Base-by-base conservation (phyloP, 2,329 filamentous ascomycete species). In the Pseudopithomyces chartarum region DNA sequence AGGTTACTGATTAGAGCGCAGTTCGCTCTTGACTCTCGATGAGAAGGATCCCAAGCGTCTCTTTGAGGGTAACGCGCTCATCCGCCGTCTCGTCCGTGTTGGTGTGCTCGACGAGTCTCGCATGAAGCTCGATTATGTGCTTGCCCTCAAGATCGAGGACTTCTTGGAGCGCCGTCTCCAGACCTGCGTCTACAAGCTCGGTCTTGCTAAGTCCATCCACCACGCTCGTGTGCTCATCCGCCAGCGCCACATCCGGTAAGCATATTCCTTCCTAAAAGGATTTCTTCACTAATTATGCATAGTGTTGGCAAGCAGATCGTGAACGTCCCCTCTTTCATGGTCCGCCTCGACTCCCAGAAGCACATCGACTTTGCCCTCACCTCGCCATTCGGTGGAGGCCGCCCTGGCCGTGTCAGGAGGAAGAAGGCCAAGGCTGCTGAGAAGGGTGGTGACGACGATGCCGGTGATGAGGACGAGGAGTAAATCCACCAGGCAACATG, bases 121-220 rank as follows among this genome's bases (percentile, higher is more conserved):
- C 88, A 99, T 99, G 95, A 99, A 97, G 91, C 95, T 99, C 87
- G 95, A 99, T 97, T 97, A 99, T 90, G 95, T 99, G 80, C 86
- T 99, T 80, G 95, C 95, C 84, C 90, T 99, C 63, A 96, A 97
- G 88, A 90, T 96, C 77, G 95, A 99, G 85, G 95, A 99, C 84
- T 99, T 99, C 90, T 88, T 99, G 84, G 95, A 99, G 90, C 94
- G 95, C 78, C 93, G 95, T 83, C 93, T 98, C 73, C 94, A 99
- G 90, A 99, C 95, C 76, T 97, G 94, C 78, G 95, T 99, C 82
- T 98, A 97, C 90, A 98, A 99, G 91, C 93, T 99, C 76, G 95
- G 95, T 78, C 92, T 99, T 66, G 95, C 95, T 85, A 99, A 99
- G 91, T 97, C 93, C 64, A 98, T 99, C 84, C 95, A 99, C 87